These are phyloP conservation scores for Triticum timopheevii DNA, from an alignment of 176 grass and related monocot genomes.

Conservation along the genomic window DNA sequence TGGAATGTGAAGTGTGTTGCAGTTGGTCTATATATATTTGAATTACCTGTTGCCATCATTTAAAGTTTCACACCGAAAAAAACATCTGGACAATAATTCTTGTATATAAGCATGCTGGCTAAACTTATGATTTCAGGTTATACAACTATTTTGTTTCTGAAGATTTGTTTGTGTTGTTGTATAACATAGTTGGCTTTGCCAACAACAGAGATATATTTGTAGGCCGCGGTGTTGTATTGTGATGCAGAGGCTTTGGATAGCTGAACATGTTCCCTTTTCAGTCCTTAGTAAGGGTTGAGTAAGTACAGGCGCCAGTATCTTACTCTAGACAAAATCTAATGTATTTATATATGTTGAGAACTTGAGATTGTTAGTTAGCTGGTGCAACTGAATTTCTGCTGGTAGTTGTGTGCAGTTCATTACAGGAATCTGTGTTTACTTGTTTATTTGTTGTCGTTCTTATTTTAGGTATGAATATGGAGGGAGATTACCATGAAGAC, in stretches of 20 bases:
- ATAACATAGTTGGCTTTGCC: background rate
- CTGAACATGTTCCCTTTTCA: background rate
- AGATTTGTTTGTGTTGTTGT: slow-evolving; percentile 8
- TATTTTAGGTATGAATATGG: slow-evolving; percentile 43
- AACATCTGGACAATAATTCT: background rate
- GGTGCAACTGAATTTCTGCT: background rate
- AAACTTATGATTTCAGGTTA: background rate
- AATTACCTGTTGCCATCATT: background rate
- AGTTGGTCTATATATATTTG: background rate
- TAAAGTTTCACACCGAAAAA: background rate
- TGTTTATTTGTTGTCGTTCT: slow-evolving; percentile 6
- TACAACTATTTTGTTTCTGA: background rate
- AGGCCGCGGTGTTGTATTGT: background rate
- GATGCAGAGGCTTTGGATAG: background rate
- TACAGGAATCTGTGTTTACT: slow-evolving; percentile 6
- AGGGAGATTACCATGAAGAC: slow-evolving; percentile 24
- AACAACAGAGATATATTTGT: background rate
- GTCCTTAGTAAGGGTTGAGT: background rate
- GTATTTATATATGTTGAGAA: background rate
- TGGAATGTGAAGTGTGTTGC: background rate
- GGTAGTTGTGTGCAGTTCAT: background rate
- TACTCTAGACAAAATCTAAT: background rate
- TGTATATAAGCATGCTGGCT: slow-evolving; percentile 7
- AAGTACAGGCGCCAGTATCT: background rate
- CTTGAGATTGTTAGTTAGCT: background rate